These are phyloP conservation scores for Solanum raphanifolium DNA, from an alignment of 257 asterid genomes.

Conservation along the genomic window DNA sequence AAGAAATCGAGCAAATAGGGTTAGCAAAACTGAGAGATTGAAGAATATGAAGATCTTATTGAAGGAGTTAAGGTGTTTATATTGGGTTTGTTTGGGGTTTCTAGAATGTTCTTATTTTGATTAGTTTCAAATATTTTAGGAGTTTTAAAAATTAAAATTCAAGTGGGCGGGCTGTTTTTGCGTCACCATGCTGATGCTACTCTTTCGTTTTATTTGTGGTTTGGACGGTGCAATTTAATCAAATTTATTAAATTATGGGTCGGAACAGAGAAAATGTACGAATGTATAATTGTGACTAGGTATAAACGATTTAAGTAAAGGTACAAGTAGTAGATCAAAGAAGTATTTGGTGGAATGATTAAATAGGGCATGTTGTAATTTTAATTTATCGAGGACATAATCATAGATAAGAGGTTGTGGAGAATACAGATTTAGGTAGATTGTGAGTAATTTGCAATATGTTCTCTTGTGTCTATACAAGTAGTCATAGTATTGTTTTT, in stretches of 20 bases:
- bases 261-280: too few species aligned
- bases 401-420: too few species aligned
- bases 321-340: too few species aligned
- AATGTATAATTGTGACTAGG: too few species aligned
- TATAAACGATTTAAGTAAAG: too few species aligned
- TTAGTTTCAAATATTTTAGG: neutral
- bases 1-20: neutral
- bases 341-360: too few species aligned
- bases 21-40: neutral
- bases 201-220: neutral
- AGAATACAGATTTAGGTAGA: fast-evolving
- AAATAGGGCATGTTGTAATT: too few species aligned
- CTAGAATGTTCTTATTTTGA: neutral
- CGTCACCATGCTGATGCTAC: neutral
- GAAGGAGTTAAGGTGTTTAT: neutral
- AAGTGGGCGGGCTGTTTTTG: neutral
- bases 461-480: too few species aligned
- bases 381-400: too few species aligned
- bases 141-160: neutral
- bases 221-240: neutral
- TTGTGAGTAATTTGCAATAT: too few species aligned
- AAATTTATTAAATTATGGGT: too few species aligned
- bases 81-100: neutral
- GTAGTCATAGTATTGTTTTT: too few species aligned
- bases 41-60: neutral